Conservation (phyloP, 305 asterid genomes). For the Fraxinus dipetala region DNA sequence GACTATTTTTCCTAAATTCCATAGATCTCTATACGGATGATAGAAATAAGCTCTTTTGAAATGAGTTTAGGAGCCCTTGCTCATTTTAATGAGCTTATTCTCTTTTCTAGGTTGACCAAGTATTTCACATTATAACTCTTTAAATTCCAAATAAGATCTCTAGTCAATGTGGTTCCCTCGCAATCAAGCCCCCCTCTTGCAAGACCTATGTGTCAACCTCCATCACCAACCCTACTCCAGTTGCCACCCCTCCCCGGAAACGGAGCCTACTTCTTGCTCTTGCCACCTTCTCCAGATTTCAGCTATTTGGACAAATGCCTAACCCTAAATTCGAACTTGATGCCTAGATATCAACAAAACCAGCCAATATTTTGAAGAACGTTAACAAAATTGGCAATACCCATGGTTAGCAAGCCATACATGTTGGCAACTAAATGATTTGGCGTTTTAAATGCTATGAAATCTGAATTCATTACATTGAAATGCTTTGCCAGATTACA, state of each 20-base stretch:
- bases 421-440: not conserved
- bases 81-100: not conserved
- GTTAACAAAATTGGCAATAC: not conserved
- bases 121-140: not conserved
- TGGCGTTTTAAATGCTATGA: not conserved
- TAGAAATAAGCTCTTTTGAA: too few species aligned
- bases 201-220: not conserved
- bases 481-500: not conserved
- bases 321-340: not conserved
- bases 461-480: not conserved
- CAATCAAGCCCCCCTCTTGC: not conserved
- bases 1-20: not conserved
- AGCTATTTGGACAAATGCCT: not conserved
- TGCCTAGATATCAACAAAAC: not conserved
- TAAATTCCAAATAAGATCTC: not conserved
- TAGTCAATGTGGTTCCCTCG: not conserved
- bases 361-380: not conserved
- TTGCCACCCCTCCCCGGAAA: not conserved
- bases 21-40: not conserved
- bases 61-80: too few species aligned
- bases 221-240: not conserved
- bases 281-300: not conserved
- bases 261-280: not conserved
- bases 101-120: not conserved
- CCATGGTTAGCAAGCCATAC: not conserved